Base-by-base conservation (phyloP, 345 rosid species). In the Hirschfeldia incana region DNA sequence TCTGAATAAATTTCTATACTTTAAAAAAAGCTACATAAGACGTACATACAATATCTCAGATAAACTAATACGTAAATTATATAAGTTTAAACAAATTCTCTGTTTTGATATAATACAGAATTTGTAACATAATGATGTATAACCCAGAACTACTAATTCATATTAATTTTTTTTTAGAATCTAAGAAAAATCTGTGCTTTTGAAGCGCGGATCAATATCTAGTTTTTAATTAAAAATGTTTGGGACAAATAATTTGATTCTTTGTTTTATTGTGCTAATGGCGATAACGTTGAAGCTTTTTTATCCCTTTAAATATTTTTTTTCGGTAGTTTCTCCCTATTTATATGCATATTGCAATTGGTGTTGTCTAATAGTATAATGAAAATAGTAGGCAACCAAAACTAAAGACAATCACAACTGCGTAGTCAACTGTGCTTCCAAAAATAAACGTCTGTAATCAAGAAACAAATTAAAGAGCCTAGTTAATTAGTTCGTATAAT, bases 401-500 rank as follows among this genome's bases (percentile, higher is more conserved):
- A 37, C 30, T 65, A 66, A 75, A 66, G 37, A 74, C 65, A 29
- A 42, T 13, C 9, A 57, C 42, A 59, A 37, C 30, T 10, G 4
- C 21, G 12, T 7, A 37, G 26, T 21, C 46, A 57, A 39, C 2
- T 21, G 8, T 39, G 15, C 32, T 59, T 7, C 3, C 0, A 1
- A 7, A 17, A 69, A 69, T 12, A 62, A 29, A n/a, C 70, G 65
- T 70, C 42, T 49, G 30, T 33, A 70, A 34, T 42, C 58, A 70
- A 70, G 69, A 62, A 76, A 69, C 42, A 61, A 21, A 46, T 33
- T 32, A 77, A 6, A 70, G 44, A 77, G 15, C 73, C 46, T 67
- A 44, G 15, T 21, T 32, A 29, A 71, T 59, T 34, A 67, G 27
- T 74, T 79, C 9, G 6, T 79, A 53, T 21, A 29, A 79, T 74